Evolutionary conservation across 352 stramenopile species (phyloP).

Genomic region (Phytophthora citrophthora): DNA sequence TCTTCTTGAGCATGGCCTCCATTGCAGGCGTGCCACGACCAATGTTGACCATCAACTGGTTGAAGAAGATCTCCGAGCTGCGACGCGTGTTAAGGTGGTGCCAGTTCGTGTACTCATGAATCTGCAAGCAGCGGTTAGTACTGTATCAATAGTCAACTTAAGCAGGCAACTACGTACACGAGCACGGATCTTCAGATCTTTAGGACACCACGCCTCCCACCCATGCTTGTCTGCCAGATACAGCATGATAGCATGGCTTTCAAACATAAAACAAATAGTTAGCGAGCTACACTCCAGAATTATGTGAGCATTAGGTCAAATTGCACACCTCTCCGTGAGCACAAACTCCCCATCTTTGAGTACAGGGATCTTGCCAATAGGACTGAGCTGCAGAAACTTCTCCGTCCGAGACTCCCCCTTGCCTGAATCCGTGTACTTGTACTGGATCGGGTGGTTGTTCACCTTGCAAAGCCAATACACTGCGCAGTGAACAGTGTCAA

Average conservation of each 20-base stretch:
- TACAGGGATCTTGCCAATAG: slow-evolving; percentile 73
- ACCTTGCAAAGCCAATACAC: slow-evolving; percentile 77
- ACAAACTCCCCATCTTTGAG: slow-evolving; percentile 74
- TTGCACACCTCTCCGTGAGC: slow-evolving; percentile 60
- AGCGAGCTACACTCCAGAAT: neutral
- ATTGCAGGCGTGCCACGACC: slow-evolving; percentile 51
- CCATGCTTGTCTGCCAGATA: slow-evolving; percentile 76
- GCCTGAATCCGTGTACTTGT: slow-evolving; percentile 57
- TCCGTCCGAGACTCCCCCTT: slow-evolving; percentile 62
- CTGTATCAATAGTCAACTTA: neutral
- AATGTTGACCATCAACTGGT: slow-evolving; percentile 66
- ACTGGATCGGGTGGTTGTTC: slow-evolving; percentile 66
- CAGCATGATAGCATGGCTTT: slow-evolving; percentile 79
- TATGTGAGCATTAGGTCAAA: too few relatives aligned
- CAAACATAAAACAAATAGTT: neutral
- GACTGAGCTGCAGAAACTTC: slow-evolving; percentile 62
- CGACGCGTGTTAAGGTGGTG: slow-evolving; percentile 75
- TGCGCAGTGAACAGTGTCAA: slow-evolving; percentile 17
- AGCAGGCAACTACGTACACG: slow-evolving; percentile 38
- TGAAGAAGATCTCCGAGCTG: slow-evolving; percentile 69
- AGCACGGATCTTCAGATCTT: slow-evolving; percentile 65
- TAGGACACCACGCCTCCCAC: slow-evolving; percentile 67
- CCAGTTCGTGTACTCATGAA: slow-evolving; percentile 85
- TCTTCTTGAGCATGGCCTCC: slow-evolving; percentile 55
- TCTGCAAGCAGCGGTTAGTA: slow-evolving; percentile 35